Base-by-base conservation (phyloP, 2,329 filamentous ascomycete genomes). In the Clonostachys chloroleuca region DNA sequence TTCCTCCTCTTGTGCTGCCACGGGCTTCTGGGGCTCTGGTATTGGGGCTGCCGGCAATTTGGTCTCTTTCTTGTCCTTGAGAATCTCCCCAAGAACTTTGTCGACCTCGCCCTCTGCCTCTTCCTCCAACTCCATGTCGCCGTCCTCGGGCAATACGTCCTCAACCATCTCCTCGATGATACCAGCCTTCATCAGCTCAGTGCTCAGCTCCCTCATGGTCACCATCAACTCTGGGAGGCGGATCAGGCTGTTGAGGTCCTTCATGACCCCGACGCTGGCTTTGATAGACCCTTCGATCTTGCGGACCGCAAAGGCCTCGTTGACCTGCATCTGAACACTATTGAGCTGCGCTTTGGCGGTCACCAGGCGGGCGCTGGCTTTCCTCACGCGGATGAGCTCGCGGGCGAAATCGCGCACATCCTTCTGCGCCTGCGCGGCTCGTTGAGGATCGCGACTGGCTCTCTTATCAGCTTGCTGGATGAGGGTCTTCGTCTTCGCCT, bases 91-190 rank as follows among this genome's bases (percentile, higher is more conserved):
- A 24, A 99, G 74, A 12, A 97, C 86, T 77, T 92, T 95, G 61
- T 97, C 92, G 10, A 97, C 89, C 74, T 97, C 92, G 17, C 71
- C 73, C 61, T 87, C 84, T 3, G 78, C 84, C 65, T 89, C 86
- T 57, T 92, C 89, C 51, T 89, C 89, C 49, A 88, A 83, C 49
- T 89, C 80, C 46, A 81, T 74, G 56, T 89, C 73, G 45, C 85
- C 69, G 48, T 91, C 85, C 54, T 85, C 80, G n/a, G 91, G 89
- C 54, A 97, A 72, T 40, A 78, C 84, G 63, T 97, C 92, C 43
- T 86, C 88, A 5, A 95, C 84, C 88, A 97, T 96, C 73, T 99
- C 94, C 74, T 97, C 92, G 51, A 97, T 95, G 54, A 99, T 92
- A 14, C 92, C 94, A 3, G 94, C 92, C 72, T 91, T 95, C 66